Base-by-base conservation (phyloP, 2,329 filamentous ascomycete genomes). In the Calonectria naviculata region DNA sequence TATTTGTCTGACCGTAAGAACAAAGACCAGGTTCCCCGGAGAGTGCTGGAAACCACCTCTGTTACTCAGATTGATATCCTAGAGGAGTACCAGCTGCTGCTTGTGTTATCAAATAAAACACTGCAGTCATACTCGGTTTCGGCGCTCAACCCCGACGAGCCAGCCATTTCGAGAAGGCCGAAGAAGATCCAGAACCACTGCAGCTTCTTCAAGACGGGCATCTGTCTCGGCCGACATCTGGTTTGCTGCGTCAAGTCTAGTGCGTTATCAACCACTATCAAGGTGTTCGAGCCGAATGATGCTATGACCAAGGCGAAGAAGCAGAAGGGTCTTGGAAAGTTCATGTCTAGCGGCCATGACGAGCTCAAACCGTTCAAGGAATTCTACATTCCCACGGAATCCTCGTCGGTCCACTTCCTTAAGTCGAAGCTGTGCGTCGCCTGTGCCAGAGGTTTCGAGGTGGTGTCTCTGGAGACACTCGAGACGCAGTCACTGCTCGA, bases 261-360 rank as follows among this genome's bases (percentile, higher is more conserved):
- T 21, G 94, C 95, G 4, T 87, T 98, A 36, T 98, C 95, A 64
- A 97, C 95, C 17, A 98, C 96, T 2, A 98, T 99, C 87, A 98
- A 98, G 85, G 97, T 98, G n/a, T 98, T 95, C 84, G 96, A 99
- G 84, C 97, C 97, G 1, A 98, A 97, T 85, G 97, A 98, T 81
- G 93, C 95, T 73, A 93, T 97, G 88, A 93, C 93, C 66, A 97
- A 95, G 86, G 94, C 94, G 70, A 97, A 97, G 87, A 98, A 97
- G 86, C 97, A 98, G 81, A 97, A 95, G 79, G 96, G 97, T 21
- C 92, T 99, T 71, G 93, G 94, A 76, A 98, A 97, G 85, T 97
- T 99, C 92, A 96, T 99, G 85, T 95, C 95, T 72, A 92, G 87
- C 63, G 95, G 95, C 10, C 95, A 98, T 82, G 97, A 99, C 83